Evolutionary conservation across 768 basidiomycete genomes (phyloP), one percentile per base, ranked within the genome.

Genomic region (Boletus eberwhitei): DNA sequence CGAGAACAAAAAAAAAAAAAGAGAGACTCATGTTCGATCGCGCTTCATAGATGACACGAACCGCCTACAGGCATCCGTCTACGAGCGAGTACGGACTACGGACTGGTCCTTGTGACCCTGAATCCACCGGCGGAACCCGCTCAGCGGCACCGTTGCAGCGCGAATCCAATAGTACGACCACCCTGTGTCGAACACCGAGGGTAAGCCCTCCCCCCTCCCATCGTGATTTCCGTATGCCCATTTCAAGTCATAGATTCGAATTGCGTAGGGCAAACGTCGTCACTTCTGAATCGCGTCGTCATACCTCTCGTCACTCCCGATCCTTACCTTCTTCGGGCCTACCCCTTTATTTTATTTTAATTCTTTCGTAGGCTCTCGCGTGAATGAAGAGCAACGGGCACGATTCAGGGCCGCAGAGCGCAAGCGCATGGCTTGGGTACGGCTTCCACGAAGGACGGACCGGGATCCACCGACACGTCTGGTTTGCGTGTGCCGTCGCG

Each of bases 381-480:
- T 80, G 84, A 0, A 87, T 88, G 62, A 59, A 59, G 65, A 9
- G 72, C 74, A 24, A 78, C 89, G 65, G 64, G 66, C 46, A 65
- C 63, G 16, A 90, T 90, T 52, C 88, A 90, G 69, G 80, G 81
- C 61, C 77, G 62, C 43, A 77, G 85, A 9, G 78, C 63, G 86
- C 75, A 3, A 86, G 87, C 11, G 88, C 88, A 24, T 91, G 85
- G 75, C 77, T 84, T 42, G 81, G 81, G 53, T 90, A 88, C 61
- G 88, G 88, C 17, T 90, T 91, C 75, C 88, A 92, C 71, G 88
- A 90, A 70, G 29, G 90, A 90, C 63, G 87, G 85, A n/a, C n/a
- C n/a, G n/a, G n/a, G n/a, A 3, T 89, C 89, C 65, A 29, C 29
- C n/a, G n/a, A 6, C 6, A 71, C 78, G 3, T 71, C 75, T 2